Base-by-base conservation (phyloP, 345 rosid genomes). In the Pistacia integerrima region DNA sequence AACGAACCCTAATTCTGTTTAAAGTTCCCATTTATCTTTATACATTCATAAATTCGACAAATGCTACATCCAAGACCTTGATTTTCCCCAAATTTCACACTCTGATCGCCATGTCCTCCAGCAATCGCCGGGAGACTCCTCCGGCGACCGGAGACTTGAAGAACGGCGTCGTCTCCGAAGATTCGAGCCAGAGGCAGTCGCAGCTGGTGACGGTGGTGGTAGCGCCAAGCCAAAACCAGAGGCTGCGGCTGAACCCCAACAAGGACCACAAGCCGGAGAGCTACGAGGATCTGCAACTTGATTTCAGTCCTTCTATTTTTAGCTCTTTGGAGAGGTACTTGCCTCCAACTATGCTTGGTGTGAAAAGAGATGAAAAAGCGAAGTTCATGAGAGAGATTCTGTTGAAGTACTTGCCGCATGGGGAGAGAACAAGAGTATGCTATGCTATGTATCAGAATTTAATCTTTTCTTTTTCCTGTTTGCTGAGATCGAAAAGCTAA, bases 341-440 rank as follows among this genome's bases (percentile, higher is more conserved):
- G 81, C 91, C 91, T 9, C 89, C 91, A 22, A 48, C 30, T 78
- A 82, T 88, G 89, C 86, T 88, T 54, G 60, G 73, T 38, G 76
- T 77, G 25, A 55, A 72, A 44, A 76, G 89, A 76, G 88, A 86
- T 56, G 84, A 86, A 30, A 88, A 88, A 81, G 82, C 79, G 67
- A 86, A 84, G 82, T 86, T 88, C 83, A 88, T 88, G 89, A 82
- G 84, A 76, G 91, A 84, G 51, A 88, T 88, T 81, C 84, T 88
- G 22, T 75, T 86, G 78, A 86, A 86, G 79, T 86, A 88, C 77
- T 81, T 82, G 84, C 91, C 91, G 33, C 85, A 79, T 30, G 89
- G 87, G 30, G 91, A 86, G 75, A 80, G 91, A 41, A 84, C 79
- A 74, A 81, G 89, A 68, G 91, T 88, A 85, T 38, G 86, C 77